phyloP scores from a whole-genome alignment of 257 asterid genomes.

The Verbascum thapsus region DNA sequence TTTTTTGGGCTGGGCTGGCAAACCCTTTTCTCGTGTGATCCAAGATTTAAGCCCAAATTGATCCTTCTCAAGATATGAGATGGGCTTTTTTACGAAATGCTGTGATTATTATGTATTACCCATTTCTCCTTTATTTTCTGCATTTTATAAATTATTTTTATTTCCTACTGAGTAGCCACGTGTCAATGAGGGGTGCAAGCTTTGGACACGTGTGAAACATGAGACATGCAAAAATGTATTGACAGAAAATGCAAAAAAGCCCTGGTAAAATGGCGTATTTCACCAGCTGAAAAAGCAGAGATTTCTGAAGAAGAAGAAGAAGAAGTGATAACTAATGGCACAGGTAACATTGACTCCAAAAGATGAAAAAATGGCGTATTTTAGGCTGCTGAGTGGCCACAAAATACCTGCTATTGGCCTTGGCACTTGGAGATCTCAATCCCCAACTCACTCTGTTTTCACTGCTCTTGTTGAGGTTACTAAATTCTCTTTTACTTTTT shows the following conservation, averaged over 20 bases:
- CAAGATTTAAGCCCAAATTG: too few relatives aligned
- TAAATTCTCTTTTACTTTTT: too few relatives aligned
- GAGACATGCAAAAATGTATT: slow-evolving; percentile 5
- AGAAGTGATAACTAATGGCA: slow-evolving; percentile 39
- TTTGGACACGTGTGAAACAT: slow-evolving; percentile 34
- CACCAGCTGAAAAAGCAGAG: not conserved
- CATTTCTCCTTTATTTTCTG: too few relatives aligned
- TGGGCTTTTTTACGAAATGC: too few relatives aligned
- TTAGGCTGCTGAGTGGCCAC: slow-evolving; percentile 51
- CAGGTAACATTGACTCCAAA: slow-evolving; percentile 46
- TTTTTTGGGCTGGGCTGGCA: too few relatives aligned
- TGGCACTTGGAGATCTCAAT: slow-evolving; percentile 65
- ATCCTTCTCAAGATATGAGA: too few relatives aligned
- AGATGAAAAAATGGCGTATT: slow-evolving; percentile 38
- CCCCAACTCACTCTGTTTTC: slow-evolving; percentile 42
- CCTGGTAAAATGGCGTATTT: too few relatives aligned
- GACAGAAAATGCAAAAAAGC: not conserved
- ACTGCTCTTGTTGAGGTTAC: slow-evolving; percentile 62
- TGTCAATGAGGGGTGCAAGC: slow-evolving; percentile 24
- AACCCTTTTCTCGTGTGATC: too few relatives aligned
- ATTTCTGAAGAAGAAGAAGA: not conserved
- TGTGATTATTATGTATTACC: too few relatives aligned
- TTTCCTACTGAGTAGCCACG: slow-evolving; percentile 10
- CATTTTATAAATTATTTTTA: too few relatives aligned
- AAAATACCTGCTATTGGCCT: slow-evolving; percentile 62